Conservation (phyloP, 176 grass and related monocot species). For the Chrysopogon serrulatus region DNA sequence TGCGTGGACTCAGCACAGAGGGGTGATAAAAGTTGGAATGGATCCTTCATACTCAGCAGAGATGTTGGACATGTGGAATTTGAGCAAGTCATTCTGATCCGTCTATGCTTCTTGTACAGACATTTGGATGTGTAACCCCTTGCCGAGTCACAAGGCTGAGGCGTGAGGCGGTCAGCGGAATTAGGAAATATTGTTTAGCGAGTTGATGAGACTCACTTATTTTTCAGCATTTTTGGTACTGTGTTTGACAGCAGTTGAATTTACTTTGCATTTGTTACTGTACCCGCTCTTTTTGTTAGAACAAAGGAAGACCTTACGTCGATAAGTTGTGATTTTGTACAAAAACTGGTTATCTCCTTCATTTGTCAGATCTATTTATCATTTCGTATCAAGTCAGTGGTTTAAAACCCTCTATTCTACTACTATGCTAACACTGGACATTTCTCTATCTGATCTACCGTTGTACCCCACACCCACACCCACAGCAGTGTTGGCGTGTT, state of each 20-base stretch:
- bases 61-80: neutral
- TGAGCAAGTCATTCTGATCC: neutral
- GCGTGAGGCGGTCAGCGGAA: neutral
- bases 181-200: neutral
- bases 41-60: neutral
- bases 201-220: neutral
- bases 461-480: neutral
- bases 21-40: constrained; percentile 3
- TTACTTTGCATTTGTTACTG: neutral
- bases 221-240: neutral
- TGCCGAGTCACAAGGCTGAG: neutral
- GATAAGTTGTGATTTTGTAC: neutral
- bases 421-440: neutral
- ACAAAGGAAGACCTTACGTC: neutral
- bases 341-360: neutral
- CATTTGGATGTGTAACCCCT: neutral
- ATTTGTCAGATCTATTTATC: neutral
- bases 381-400: neutral
- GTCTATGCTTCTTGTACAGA: constrained; percentile 12
- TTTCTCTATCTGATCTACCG: neutral
- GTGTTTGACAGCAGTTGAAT: neutral
- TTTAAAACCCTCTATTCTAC: neutral
- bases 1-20: neutral
- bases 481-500: neutral
- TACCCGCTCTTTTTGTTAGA: neutral